A percentile compares a stretch with the other conserved stretches of the same genome.
Conservation (phyloP, 768 basidiomycete species). For the Obba rivulosa region DNA sequence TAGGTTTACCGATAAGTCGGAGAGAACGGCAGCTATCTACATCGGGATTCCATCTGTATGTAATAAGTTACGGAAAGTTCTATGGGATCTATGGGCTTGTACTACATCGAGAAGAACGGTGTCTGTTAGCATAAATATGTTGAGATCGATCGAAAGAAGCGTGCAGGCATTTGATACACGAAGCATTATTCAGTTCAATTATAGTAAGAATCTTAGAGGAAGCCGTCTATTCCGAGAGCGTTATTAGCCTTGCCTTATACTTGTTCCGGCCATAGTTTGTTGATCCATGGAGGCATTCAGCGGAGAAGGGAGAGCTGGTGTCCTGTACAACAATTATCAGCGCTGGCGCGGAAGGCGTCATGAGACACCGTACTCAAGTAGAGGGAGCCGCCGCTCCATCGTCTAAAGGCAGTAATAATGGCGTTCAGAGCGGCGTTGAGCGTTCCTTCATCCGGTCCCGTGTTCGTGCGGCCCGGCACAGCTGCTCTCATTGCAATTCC, state of each 20-base stretch:
- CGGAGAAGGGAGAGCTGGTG: conserved; percentile 65
- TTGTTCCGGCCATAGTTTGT: too few relatives aligned
- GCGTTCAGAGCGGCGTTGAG: conserved; percentile 45
- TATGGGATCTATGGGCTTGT: not conserved
- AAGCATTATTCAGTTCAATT: too few relatives aligned
- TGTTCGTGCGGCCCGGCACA: not conserved
- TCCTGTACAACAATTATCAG: conserved; percentile 34
- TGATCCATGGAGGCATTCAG: too few relatives aligned
- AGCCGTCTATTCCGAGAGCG: too few relatives aligned
- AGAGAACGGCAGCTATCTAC: too few relatives aligned
- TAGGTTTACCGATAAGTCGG: too few relatives aligned
- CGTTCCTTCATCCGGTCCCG: conserved; percentile 37
- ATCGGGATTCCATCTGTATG: too few relatives aligned
- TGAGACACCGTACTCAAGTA: conserved; percentile 31
- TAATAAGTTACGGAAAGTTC: not conserved
- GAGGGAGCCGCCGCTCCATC: conserved; percentile 28
- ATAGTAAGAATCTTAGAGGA: too few relatives aligned
- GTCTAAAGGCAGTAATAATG: not conserved
- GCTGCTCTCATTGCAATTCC: too few relatives aligned
- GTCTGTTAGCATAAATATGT: not conserved
- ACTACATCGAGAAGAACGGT: too few relatives aligned
- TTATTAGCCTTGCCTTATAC: too few relatives aligned
- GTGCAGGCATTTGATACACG: not conserved
- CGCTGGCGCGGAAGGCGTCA: not conserved
- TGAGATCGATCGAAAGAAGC: not conserved